A percentile compares a stretch with the other conserved stretches of the same genome.
phyloP scores from a whole-genome alignment of 257 asterid genomes.

The Solanum etuberosum region DNA sequence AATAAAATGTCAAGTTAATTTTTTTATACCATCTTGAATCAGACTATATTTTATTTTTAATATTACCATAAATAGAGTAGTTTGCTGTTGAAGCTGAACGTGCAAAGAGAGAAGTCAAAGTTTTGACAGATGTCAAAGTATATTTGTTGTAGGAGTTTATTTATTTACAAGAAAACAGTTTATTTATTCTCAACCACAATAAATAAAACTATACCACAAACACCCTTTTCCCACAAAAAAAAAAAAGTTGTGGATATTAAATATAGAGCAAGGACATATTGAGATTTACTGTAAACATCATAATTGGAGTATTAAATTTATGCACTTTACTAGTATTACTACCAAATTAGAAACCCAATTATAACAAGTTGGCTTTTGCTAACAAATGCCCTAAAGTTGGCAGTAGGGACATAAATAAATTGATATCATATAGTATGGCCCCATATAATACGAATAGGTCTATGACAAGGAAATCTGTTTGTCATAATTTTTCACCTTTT shows the following conservation, averaged over 20 bases:
- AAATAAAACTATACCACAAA: neutral
- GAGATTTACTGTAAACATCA: neutral
- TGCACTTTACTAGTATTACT: neutral
- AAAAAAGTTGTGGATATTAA: neutral
- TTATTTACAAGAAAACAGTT: neutral
- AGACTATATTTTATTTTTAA: too few relatives aligned
- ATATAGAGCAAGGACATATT: neutral
- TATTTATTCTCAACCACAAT: neutral
- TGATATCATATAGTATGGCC: neutral
- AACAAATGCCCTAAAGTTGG: neutral
- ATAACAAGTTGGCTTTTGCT: neutral
- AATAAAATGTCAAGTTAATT: too few relatives aligned
- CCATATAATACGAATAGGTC: neutral
- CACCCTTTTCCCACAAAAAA: neutral
- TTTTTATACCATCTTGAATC: too few relatives aligned
- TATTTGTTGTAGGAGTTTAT: neutral
- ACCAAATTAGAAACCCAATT: neutral
- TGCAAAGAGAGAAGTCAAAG: neutral
- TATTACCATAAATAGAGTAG: neutral
- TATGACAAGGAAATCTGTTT: neutral
- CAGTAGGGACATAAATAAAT: neutral
- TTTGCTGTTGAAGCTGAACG: neutral
- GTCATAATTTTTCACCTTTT: neutral
- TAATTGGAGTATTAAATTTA: neutral
- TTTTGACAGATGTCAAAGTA: neutral